These are phyloP conservation scores for Aspergillus sergii DNA, from an alignment of 2,329 filamentous ascomycete genomes.

Conservation along the genomic window DNA sequence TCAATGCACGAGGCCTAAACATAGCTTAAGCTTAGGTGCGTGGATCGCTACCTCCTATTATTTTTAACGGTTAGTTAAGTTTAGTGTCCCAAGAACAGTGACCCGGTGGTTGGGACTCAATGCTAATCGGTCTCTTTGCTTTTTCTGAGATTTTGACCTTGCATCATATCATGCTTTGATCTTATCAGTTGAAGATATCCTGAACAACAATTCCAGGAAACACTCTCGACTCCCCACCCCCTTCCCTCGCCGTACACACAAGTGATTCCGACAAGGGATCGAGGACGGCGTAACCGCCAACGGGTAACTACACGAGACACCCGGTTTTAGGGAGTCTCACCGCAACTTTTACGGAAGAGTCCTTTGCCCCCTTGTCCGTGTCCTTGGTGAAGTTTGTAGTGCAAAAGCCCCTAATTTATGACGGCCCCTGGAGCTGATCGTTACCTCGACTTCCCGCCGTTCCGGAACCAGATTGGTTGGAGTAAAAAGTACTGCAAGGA, in stretches of 20 bases:
- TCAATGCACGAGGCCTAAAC: conserved; percentile 24
- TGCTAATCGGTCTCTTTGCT: conserved; percentile 17
- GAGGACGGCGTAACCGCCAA: neutral
- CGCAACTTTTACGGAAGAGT: conserved; percentile 14
- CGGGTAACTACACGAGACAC: conserved; percentile 10
- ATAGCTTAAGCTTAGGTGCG: conserved; percentile 31
- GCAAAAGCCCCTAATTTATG: conserved; percentile 9
- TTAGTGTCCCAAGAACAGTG: conserved; percentile 12
- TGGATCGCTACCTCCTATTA: conserved; percentile 16
- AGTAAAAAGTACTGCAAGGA: conserved; percentile 21
- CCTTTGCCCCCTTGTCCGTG: conserved; percentile 8
- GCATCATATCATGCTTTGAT: conserved; percentile 18
- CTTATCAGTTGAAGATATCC: conserved; percentile 11
- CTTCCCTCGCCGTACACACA: neutral
- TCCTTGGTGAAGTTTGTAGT: conserved; percentile 10
- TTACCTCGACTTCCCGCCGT: conserved; percentile 9
- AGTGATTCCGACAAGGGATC: neutral
- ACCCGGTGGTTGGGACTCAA: conserved; percentile 8
- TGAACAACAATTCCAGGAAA: neutral
- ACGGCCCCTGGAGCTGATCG: conserved; percentile 19
- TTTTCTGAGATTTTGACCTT: conserved; percentile 17
- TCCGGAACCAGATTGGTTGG: conserved; percentile 6
- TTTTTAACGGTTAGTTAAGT: conserved; percentile 13
- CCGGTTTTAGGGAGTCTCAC: conserved; percentile 12
- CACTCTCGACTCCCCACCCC: neutral